A percentile compares a stretch with the other conserved stretches of the same genome.
phyloP scores from a whole-genome alignment of 805 yeast genomes.

The Metschnikowia borealis region DNA sequence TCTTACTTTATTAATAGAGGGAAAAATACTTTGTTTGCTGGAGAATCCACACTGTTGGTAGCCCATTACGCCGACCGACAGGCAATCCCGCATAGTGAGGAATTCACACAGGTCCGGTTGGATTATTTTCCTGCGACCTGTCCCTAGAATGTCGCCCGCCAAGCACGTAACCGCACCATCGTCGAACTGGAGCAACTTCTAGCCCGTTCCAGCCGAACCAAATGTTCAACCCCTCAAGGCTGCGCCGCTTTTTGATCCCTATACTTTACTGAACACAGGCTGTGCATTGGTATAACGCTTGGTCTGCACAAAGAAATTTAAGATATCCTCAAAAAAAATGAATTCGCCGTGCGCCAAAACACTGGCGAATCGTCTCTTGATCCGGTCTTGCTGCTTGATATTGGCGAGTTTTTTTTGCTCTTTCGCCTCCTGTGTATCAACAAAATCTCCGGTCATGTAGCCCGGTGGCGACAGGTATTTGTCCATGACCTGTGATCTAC shows the following conservation, averaged over 20 bases:
- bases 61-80: neutral
- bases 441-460: conserved; percentile 37
- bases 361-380: conserved; percentile 26
- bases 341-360: conserved; percentile 30
- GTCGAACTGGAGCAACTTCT: neutral
- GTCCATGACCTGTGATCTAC: conserved; percentile 30
- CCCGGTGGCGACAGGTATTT: conserved; percentile 40
- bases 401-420: conserved; percentile 19
- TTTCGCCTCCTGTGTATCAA: conserved; percentile 29
- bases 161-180: conserved; percentile 2
- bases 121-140: conserved; percentile 1
- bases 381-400: conserved; percentile 24
- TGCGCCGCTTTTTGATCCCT: neutral
- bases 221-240: neutral
- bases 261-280: neutral
- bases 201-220: neutral
- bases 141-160: conserved; percentile 4
- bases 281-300: conserved; percentile 6
- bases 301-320: conserved; percentile 26
- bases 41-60: neutral
- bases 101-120: neutral
- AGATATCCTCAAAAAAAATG: conserved; percentile 27
- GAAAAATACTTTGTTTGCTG: neutral
- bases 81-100: neutral
- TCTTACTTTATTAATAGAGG: neutral